These are phyloP conservation scores for Kentomonas sorsogonicus DNA, from an alignment of 208 protist genomes.

Conservation along the genomic window DNA sequence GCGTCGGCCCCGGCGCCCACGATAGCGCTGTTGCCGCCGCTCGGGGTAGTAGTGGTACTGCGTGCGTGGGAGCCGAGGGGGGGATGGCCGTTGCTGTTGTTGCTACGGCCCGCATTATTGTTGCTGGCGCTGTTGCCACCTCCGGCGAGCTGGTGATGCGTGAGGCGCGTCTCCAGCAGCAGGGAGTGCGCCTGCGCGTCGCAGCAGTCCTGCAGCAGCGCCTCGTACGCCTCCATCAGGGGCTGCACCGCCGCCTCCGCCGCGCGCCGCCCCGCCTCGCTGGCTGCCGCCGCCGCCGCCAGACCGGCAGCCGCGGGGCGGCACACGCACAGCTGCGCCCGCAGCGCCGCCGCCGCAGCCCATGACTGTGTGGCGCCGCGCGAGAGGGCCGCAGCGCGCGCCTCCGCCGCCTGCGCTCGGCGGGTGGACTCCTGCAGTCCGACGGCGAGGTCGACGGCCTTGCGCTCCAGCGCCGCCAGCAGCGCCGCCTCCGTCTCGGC, in stretches of 20 bases:
- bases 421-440: constrained; percentile 27
- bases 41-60: too few species aligned
- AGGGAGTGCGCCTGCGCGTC: too few species aligned
- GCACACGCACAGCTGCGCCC: constrained; percentile 14
- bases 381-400: constrained; percentile 2
- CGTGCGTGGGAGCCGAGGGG: neutral
- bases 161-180: too few species aligned
- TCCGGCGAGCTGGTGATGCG: too few species aligned
- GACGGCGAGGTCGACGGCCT: constrained; percentile 57
- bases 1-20: too few species aligned
- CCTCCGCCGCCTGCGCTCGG: constrained; percentile 14
- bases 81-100: neutral
- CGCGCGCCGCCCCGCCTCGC: constrained; percentile 10
- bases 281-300: constrained; percentile 13
- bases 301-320: constrained; percentile 15
- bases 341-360: constrained; percentile 7
- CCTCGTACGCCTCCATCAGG: constrained; percentile 16
- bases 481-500: constrained; percentile 8
- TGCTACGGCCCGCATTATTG: neutral
- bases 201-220: constrained; percentile 24
- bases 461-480: constrained; percentile 30
- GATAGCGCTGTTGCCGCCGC: too few species aligned
- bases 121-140: neutral
- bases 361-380: constrained; percentile 7
- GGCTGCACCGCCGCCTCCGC: constrained; percentile 12